Conservation (phyloP, 1,139 yeast species). For the Saccharomycopsis hybrid region DNA sequence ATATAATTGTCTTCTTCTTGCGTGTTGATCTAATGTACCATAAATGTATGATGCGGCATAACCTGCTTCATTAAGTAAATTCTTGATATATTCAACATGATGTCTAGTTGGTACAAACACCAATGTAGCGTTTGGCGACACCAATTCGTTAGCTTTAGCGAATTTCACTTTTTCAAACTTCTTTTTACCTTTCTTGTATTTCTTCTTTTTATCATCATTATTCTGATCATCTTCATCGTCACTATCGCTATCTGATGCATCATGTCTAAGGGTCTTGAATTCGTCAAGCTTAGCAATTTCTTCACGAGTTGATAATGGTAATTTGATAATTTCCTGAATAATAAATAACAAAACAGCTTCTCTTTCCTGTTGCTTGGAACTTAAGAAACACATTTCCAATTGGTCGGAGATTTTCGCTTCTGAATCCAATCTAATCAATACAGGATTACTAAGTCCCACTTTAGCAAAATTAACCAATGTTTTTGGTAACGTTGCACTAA, state of each 20-base stretch:
- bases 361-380: constrained; percentile 77
- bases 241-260: constrained; percentile 44
- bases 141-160: constrained; percentile 77
- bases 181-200: constrained; percentile 31
- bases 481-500: constrained; percentile 92
- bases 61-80: constrained; percentile 66
- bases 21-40: constrained; percentile 92
- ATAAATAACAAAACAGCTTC: constrained; percentile 78
- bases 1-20: constrained; percentile 82
- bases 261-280: constrained; percentile 40
- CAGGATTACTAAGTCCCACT: constrained; percentile 91
- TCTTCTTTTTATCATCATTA: constrained; percentile 28
- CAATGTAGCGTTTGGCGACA: constrained; percentile 81
- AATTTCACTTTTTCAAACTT: constrained; percentile 45
- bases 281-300: constrained; percentile 48
- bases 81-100: constrained; percentile 87
- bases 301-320: constrained; percentile 73
- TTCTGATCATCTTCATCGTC: constrained; percentile 48
- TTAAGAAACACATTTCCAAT: constrained; percentile 81
- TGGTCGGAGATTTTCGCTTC: constrained; percentile 87
- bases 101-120: constrained; percentile 95
- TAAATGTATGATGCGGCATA: constrained; percentile 79
- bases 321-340: constrained; percentile 75
- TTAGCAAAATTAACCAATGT: constrained; percentile 93
- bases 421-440: constrained; percentile 87